phyloP scores from a whole-genome alignment of 331 rosid genomes.

The Ulmus americana region DNA sequence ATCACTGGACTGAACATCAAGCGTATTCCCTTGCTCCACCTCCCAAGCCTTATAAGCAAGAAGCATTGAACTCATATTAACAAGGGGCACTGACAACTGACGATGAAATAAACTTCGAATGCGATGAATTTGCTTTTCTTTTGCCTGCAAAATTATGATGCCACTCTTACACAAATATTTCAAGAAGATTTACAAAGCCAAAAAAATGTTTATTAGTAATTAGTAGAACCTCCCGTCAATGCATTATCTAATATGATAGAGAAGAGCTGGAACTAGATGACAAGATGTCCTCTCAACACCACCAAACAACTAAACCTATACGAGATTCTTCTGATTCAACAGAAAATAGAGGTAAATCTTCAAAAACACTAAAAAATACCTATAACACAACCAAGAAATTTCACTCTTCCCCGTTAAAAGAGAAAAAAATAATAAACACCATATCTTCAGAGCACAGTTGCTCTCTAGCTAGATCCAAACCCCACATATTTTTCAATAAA shows the following conservation, averaged over 20 bases:
- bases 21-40: slow-evolving; percentile 47
- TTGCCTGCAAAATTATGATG: slow-evolving; percentile 44
- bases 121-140: slow-evolving; percentile 67
- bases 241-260: background rate
- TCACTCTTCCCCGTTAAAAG: no score
- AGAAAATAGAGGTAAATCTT: no score
- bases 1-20: slow-evolving; percentile 35
- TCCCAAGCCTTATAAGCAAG: slow-evolving; percentile 76
- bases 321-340: no score
- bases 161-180: slow-evolving; percentile 21
- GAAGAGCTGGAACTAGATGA: background rate
- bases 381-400: no score
- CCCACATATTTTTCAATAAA: no score
- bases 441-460: no score
- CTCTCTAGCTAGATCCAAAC: no score
- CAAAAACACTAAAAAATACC: no score
- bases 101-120: slow-evolving; percentile 73
- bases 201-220: background rate
- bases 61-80: slow-evolving; percentile 62
- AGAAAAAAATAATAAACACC: no score
- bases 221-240: background rate
- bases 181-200: background rate
- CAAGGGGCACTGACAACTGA: slow-evolving; percentile 74
- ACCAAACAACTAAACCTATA: background rate
- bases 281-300: background rate